Evolutionary conservation across 495 filamentous ascomycete species (phyloP).

Genomic region (Cudoniella acicularis): DNA sequence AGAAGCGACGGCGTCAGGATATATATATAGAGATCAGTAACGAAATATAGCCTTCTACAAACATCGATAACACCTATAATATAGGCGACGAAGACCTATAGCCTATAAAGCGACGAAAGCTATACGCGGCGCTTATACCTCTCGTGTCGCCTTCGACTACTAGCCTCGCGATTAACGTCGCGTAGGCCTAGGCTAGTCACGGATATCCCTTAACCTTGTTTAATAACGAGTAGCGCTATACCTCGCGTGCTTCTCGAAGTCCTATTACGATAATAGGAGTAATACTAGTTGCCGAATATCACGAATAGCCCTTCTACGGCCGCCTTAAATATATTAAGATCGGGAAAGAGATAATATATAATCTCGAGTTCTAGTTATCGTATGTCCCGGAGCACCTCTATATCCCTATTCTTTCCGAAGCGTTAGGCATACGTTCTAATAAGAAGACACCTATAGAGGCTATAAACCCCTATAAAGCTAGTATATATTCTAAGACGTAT

Average conservation of each 20-base stretch:
- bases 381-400: slow-evolving; percentile 1
- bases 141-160: neutral
- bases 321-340: slow-evolving; percentile 6
- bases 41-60: too few relatives aligned
- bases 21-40: too few relatives aligned
- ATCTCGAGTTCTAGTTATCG: slow-evolving; percentile 8
- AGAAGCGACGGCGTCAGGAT: too few relatives aligned
- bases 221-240: neutral
- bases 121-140: too few relatives aligned
- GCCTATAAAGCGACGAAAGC: too few relatives aligned
- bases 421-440: too few relatives aligned
- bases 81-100: too few relatives aligned
- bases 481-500: too few relatives aligned
- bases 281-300: slow-evolving; percentile 10
- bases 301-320: slow-evolving; percentile 3
- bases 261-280: neutral
- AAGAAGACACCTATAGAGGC: too few relatives aligned
- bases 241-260: neutral
- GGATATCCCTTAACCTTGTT: neutral
- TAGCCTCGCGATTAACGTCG: neutral
- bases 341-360: slow-evolving; percentile 10
- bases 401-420: neutral
- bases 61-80: too few relatives aligned
- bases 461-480: too few relatives aligned
- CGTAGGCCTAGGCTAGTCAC: slow-evolving; percentile 1